Evolutionary conservation across 1,139 yeast species (phyloP).

Genomic region (Kodamaea sp.): DNA sequence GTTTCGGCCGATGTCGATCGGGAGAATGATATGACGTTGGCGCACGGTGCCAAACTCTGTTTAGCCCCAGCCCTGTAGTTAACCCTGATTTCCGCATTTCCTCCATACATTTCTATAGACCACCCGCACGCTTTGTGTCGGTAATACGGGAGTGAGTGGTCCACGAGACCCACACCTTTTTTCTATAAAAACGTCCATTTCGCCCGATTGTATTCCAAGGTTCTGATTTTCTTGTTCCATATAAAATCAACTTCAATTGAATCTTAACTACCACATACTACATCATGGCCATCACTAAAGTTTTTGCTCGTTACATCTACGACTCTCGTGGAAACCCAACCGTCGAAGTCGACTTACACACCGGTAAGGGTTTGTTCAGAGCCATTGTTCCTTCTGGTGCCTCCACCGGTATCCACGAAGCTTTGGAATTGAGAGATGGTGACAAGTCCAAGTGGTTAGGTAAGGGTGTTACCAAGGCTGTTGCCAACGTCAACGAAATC

Average conservation of each 20-base stretch:
- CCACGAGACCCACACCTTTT: constrained; percentile 12
- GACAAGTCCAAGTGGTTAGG: constrained; percentile 94
- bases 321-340: constrained; percentile 99
- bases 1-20: too few relatives aligned
- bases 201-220: too few relatives aligned
- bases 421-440: constrained; percentile 92
- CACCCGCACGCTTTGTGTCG: constrained; percentile 8
- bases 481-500: constrained; percentile 82
- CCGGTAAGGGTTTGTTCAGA: constrained; percentile 85
- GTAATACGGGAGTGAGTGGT: constrained; percentile 17
- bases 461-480: constrained; percentile 93
- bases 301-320: constrained; percentile 90
- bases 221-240: neutral
- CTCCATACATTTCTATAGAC: too few relatives aligned
- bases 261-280: neutral
- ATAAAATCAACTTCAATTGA: constrained; percentile 1
- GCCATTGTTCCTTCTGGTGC: constrained; percentile 97
- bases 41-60: too few relatives aligned
- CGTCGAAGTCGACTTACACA: constrained; percentile 89
- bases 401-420: constrained; percentile 94
- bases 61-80: too few relatives aligned
- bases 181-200: constrained; percentile 9
- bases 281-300: constrained; percentile 49
- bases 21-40: too few relatives aligned
- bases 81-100: too few relatives aligned